A percentile compares a stretch with the other conserved stretches of the same genome.
Evolutionary conservation across 2,329 filamentous ascomycete species (phyloP).

Genomic region (Colletotrichum graminicola): DNA sequence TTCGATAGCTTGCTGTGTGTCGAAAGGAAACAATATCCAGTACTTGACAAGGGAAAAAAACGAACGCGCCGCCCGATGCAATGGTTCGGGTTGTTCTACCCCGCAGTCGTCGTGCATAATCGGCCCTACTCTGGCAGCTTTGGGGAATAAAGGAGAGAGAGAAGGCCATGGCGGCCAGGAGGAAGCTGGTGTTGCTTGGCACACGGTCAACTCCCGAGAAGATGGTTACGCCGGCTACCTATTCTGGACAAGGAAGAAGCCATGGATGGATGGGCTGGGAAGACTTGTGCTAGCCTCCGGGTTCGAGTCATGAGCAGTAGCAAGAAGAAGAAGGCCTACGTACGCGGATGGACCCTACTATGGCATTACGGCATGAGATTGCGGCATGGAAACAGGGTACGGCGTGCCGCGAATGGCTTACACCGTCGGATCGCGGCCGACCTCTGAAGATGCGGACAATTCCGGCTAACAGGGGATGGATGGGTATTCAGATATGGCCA

Average conservation of each 20-base stretch:
- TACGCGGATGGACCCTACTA: background rate
- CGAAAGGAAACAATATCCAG: too few species aligned
- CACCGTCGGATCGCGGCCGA: background rate
- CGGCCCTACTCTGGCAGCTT: slow-evolving; percentile 30
- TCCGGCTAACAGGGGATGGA: too few species aligned
- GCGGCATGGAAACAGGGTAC: background rate
- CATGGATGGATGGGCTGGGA: too few species aligned
- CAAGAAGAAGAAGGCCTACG: background rate
- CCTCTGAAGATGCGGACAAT: background rate
- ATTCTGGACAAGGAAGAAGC: background rate
- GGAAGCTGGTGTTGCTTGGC: background rate
- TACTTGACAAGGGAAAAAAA: background rate
- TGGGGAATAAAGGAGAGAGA: slow-evolving; percentile 15
- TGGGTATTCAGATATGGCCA: too few species aligned
- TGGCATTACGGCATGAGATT: background rate
- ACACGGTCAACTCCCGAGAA: slow-evolving; percentile 36
- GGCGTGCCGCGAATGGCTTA: background rate
- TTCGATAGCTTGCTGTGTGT: background rate
- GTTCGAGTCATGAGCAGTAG: slow-evolving; percentile 14
- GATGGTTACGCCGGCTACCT: background rate
- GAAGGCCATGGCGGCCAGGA: background rate
- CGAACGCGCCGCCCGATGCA: slow-evolving; percentile 10
- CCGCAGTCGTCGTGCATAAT: slow-evolving; percentile 35
- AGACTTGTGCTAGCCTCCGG: background rate
- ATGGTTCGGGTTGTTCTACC: slow-evolving; percentile 30